Base-by-base conservation (phyloP, 2,329 filamentous ascomycete genomes). In the Acephala macrosclerotiorum region DNA sequence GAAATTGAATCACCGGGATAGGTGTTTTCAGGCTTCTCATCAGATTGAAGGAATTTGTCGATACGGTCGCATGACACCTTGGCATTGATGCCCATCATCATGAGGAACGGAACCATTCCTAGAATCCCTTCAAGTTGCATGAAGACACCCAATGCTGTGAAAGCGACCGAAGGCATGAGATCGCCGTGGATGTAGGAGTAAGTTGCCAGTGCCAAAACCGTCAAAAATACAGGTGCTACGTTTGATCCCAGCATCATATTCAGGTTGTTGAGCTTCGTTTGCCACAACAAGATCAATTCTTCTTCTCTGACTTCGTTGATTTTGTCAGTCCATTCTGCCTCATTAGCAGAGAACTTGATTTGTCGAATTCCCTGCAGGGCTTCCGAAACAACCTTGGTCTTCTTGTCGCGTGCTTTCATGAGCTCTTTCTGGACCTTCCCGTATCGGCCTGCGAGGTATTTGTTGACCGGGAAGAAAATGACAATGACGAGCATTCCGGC, bases 331-430 rank as follows among this genome's bases (percentile, higher is more conserved):
- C 92, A 94, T 71, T 91, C 85, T n/a, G 82, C 79, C 76, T 94
- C 92, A 2, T 92, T 79, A 0, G 91, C 91, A 0, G 91, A 90
- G 71, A 94, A 93, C 75, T 95, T 95, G 79, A 95, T 92, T 76
- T 94, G 92, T 1, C 91, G 87, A 68, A 94, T 93, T 4, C 92
- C 91, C 68, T 91, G 86, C 0, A 95, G 79, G 0, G 89, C 90
- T 76, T 95, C 92, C 1, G 90, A 91, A 38, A 94, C 83, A 16
- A 93, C 84, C 0, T 85, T 88, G 76, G 93, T 84, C 78, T 94
- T 94, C 66, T 88, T 84, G 74, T 94, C 92, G 38, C 91, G 84
- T 33, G 88, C 82, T 75, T 89, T 90, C 91, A 94, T 94, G 59
- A 94, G 76, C 56, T 81, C 79, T 60, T 89, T 88, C 72, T 93